Percentiles rank a stretch among this genome's conserved stretches.
Evolutionary conservation across 108 stramenopile genomes (phyloP).

Genomic region (Skeletonema grethae): DNA sequence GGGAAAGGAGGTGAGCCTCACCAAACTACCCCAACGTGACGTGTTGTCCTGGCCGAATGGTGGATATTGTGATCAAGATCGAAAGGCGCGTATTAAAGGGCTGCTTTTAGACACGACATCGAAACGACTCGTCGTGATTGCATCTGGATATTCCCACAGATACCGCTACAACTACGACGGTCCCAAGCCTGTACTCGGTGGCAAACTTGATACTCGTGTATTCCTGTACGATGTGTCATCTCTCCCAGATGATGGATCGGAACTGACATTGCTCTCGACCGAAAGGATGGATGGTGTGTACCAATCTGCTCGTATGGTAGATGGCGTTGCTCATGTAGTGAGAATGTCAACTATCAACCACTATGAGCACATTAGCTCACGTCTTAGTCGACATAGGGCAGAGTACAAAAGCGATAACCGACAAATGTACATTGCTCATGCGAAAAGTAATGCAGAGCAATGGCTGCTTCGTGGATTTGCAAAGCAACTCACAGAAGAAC

Average conservation of each 20-base stretch:
- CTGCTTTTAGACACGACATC: not conserved
- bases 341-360: no score
- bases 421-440: no score
- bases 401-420: no score
- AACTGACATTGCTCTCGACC: not conserved
- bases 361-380: no score
- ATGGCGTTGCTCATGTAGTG: not conserved
- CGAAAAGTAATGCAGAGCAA: no score
- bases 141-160: not conserved
- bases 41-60: no score
- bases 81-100: not conserved
- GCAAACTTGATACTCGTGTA: not conserved
- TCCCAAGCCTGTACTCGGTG: not conserved
- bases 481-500: no score
- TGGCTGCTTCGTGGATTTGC: no score
- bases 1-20: no score
- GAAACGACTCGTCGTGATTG: not conserved
- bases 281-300: not conserved
- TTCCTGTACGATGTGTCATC: not conserved
- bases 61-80: not conserved
- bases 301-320: constrained; percentile 6
- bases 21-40: no score
- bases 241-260: not conserved
- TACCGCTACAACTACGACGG: not conserved
- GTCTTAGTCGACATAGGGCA: no score